Conservation (phyloP, 2,329 filamentous ascomycete genomes). For the Alternaria dauci region DNA sequence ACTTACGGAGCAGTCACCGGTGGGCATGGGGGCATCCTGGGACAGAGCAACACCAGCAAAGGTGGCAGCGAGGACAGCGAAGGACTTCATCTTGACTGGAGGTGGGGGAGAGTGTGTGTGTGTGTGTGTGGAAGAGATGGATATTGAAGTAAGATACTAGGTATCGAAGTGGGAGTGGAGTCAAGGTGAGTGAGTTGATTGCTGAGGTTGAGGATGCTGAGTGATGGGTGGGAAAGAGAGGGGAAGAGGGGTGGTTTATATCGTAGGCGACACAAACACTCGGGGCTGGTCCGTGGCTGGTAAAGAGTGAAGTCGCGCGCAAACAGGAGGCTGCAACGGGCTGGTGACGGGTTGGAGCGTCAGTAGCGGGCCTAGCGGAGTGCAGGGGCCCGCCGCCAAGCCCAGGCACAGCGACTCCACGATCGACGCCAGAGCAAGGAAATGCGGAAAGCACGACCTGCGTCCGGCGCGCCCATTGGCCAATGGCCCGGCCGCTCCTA, state of each 20-base stretch:
- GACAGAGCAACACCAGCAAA: conserved; percentile 46
- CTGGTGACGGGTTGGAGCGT: conserved; percentile 20
- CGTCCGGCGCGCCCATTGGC: conserved; percentile 20
- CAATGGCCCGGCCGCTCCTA: conserved; percentile 15
- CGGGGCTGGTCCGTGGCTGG: conserved; percentile 26
- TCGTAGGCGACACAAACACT: conserved; percentile 13
- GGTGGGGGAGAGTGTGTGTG: conserved; percentile 17
- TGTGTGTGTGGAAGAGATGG: conserved; percentile 21
- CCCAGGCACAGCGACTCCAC: conserved; percentile 18
- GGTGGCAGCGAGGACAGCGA: conserved; percentile 47
- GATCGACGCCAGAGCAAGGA: conserved; percentile 27
- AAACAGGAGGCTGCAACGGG: conserved; percentile 16
- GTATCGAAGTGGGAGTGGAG: conserved; percentile 20
- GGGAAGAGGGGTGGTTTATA: conserved; percentile 27
- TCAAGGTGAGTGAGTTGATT: conserved; percentile 20
- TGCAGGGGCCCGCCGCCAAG: conserved; percentile 25
- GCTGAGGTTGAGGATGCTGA: conserved; percentile 22
- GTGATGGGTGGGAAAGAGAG: conserved; percentile 4
- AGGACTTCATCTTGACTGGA: conserved; percentile 50
- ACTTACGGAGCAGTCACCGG: conserved; percentile 49
- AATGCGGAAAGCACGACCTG: conserved; percentile 12
- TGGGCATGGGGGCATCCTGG: conserved; percentile 37
- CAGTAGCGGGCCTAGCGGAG: conserved; percentile 5
- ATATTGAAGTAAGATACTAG: conserved; percentile 17
- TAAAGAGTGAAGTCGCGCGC: conserved; percentile 19